These are phyloP conservation scores for Candida arabinofermentans DNA, from an alignment of 805 yeast genomes.

Conservation along the genomic window DNA sequence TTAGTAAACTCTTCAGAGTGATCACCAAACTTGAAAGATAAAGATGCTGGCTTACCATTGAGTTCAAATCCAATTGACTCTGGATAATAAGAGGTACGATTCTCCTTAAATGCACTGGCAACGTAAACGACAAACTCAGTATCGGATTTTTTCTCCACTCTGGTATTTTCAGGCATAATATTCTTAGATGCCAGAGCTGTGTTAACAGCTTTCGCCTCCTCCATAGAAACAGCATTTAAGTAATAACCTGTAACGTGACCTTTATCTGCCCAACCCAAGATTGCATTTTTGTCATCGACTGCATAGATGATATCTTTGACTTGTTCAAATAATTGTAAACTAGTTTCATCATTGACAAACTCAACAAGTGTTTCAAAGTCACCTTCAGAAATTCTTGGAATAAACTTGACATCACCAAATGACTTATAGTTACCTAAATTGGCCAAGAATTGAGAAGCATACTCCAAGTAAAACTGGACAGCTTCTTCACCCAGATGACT, in stretches of 20 bases:
- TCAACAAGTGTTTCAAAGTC: conserved; percentile 49
- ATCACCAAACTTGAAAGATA: conserved; percentile 71
- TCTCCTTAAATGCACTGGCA: conserved; percentile 56
- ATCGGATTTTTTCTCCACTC: conserved; percentile 56
- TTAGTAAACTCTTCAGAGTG: conserved; percentile 60
- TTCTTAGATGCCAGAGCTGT: conserved; percentile 57
- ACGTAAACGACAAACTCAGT: conserved; percentile 55
- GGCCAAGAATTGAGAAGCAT: conserved; percentile 68
- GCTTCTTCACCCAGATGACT: conserved; percentile 33
- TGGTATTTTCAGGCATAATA: conserved; percentile 75
- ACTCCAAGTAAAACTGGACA: conserved; percentile 55
- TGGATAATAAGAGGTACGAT: conserved; percentile 58
- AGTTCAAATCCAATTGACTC: conserved; percentile 35
- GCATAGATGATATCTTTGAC: conserved; percentile 49
- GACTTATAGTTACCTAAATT: conserved; percentile 80
- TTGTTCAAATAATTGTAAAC: conserved; percentile 35
- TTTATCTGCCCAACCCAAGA: conserved; percentile 74
- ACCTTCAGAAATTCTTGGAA: conserved; percentile 54
- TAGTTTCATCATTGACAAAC: conserved; percentile 33
- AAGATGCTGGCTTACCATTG: conserved; percentile 37
- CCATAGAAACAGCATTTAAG: conserved; percentile 48
- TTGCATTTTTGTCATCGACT: conserved; percentile 41
- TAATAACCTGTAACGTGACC: conserved; percentile 79
- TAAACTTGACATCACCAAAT: conserved; percentile 84
- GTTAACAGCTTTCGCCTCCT: conserved; percentile 65